Base-by-base conservation (phyloP, 805 yeast genomes). In the Yamadazyma sp. region DNA sequence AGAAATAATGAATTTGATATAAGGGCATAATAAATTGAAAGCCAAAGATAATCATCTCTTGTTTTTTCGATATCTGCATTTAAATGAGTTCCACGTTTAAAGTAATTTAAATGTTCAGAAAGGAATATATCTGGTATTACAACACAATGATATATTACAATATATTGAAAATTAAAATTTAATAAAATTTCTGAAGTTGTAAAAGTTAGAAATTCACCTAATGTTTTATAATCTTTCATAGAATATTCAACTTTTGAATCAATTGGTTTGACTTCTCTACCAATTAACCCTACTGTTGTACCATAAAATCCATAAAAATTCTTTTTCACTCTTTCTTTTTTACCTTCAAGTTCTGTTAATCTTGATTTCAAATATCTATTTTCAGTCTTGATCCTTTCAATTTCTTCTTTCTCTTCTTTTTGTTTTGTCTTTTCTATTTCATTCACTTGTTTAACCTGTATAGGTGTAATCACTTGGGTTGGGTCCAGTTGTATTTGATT, bases 21-120 rank as follows among this genome's bases (percentile, higher is more conserved):
- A 24, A 60, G 27, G 6, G 53, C 52, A 42, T 61, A 61, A 41
- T 55, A 60, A 9, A 48, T 48, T 13, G 59, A 45, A 23, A 57
- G 27, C 46, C 59, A 56, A 3, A 53, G 23, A 38, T 60, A 60
- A 23, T 47, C 50, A 19, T 45, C 40, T n/a, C 43, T 43, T 7
- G 55, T 20, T 30, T 51, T 49, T 9, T 50, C 45, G 22, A 55
- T 55, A 15, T 36, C 20, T 10, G 49, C 39, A 3, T 54, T 40
- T 6, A 61, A 28, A 37, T 61, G 66, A 3, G 15, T 22, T 27
- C 32, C 35, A 5, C 29, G 15, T 1, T 41, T 40, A 62, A 65
- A 61, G 33, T 52, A 56, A 9, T 40, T 27, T 11, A 32, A 36
- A 24, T 44, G 49, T 25, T 44, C 43, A 21, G 31, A n/a, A 6